These are phyloP conservation scores for Phytophthora crassamura DNA, from an alignment of 352 stramenopile genomes.

Conservation along the genomic window DNA sequence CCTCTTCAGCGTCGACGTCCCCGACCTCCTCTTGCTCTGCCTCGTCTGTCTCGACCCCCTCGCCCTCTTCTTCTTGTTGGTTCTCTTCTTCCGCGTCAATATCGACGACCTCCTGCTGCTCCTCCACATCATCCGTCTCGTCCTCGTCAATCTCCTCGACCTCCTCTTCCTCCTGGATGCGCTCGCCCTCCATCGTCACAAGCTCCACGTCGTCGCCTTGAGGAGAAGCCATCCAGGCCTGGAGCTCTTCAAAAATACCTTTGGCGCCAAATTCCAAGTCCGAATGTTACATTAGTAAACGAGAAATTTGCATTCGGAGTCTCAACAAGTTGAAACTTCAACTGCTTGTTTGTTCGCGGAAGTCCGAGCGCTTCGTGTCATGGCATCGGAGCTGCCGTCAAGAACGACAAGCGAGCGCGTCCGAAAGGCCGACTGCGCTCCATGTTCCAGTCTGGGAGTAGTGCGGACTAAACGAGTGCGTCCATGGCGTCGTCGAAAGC, in stretches of 20 bases:
- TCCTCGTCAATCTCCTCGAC: not conserved
- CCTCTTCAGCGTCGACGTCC: slow-evolving; percentile 13
- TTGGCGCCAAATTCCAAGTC: not conserved
- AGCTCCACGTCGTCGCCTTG: slow-evolving; percentile 4
- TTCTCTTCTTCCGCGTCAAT: slow-evolving; percentile 15
- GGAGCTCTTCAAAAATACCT: slow-evolving; percentile 17
- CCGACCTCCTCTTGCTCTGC: slow-evolving; percentile 23
- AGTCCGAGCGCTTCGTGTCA: slow-evolving; percentile 59
- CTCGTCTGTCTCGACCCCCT: not conserved
- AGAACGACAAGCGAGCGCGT: slow-evolving; percentile 32
- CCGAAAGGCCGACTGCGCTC: slow-evolving; percentile 63
- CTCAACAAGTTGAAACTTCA: too few relatives aligned
- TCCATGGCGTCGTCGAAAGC: slow-evolving; percentile 18
- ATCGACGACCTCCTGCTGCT: slow-evolving; percentile 11
- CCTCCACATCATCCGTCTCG: not conserved
- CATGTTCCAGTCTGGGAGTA: slow-evolving; percentile 58
- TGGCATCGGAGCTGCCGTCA: slow-evolving; percentile 41
- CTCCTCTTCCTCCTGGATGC: not conserved
- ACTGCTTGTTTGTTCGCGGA: too few relatives aligned
- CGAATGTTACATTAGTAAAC: not conserved
- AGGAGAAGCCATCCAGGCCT: slow-evolving; percentile 1
- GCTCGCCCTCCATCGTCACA: slow-evolving; percentile 17
- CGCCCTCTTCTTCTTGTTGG: slow-evolving; percentile 12
- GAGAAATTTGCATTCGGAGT: too few relatives aligned
- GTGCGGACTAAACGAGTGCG: slow-evolving; percentile 22